Evolutionary conservation across 2,329 filamentous ascomycete genomes (phyloP).

Genomic region (Catunica adiposa): DNA sequence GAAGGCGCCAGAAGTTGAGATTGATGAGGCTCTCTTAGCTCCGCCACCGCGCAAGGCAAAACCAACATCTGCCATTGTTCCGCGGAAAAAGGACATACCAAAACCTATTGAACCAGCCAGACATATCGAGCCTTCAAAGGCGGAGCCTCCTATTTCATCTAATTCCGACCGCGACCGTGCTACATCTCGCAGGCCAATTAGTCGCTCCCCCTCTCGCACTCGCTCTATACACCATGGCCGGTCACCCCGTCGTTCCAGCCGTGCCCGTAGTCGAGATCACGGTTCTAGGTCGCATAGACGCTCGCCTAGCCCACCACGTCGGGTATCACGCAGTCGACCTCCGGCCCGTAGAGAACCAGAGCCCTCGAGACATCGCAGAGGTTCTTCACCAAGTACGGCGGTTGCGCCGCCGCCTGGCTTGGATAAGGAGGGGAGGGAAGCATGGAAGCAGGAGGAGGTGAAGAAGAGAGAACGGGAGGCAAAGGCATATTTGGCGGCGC

Average conservation of each 20-base stretch:
- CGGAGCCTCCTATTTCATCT: not conserved
- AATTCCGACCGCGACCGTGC: not conserved
- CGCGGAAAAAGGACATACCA: slow-evolving; percentile 27
- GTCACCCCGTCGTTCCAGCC: not conserved
- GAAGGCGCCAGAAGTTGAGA: slow-evolving; percentile 37
- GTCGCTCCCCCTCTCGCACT: not conserved
- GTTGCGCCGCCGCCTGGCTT: slow-evolving; percentile 25
- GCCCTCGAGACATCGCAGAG: slow-evolving; percentile 23
- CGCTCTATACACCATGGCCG: not conserved
- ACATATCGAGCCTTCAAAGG: slow-evolving; percentile 20
- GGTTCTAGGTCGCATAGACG: not conserved
- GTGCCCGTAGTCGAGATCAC: not conserved
- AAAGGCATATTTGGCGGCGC: slow-evolving; percentile 45
- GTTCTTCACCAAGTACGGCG: slow-evolving; percentile 25
- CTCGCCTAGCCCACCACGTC: slow-evolving; percentile 20
- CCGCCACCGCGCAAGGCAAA: slow-evolving; percentile 32
- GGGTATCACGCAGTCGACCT: slow-evolving; percentile 21
- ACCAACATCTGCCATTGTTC: slow-evolving; percentile 42
- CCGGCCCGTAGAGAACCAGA: slow-evolving; percentile 7
- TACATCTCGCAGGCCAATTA: not conserved
- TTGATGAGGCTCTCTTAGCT: slow-evolving; percentile 38
- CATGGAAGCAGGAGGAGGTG: slow-evolving; percentile 44
- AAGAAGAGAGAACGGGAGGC: slow-evolving; percentile 47
- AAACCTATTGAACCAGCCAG: slow-evolving; percentile 21
- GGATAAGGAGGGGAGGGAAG: slow-evolving; percentile 34